Conservation (phyloP, 129 eudicot species). For the Lonicera japonica region DNA sequence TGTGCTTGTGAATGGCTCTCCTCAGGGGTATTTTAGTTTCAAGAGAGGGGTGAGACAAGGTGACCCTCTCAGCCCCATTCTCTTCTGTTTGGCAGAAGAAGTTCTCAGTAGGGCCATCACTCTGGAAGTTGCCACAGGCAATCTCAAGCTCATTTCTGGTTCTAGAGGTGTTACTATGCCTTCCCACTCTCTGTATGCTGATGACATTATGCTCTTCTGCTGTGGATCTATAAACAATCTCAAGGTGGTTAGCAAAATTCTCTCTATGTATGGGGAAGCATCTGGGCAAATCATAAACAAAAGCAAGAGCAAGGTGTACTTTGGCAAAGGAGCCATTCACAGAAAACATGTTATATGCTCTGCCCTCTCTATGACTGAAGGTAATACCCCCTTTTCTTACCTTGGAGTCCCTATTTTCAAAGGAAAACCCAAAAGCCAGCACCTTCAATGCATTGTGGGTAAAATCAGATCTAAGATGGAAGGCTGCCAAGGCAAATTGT, state of each 20-base stretch:
- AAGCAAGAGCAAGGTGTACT: too few species aligned
- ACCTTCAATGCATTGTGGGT: background rate
- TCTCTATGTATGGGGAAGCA: background rate
- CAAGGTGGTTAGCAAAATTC: background rate
- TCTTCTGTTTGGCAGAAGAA: background rate
- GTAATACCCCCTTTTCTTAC: background rate
- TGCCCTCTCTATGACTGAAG: background rate
- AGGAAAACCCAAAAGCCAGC: background rate
- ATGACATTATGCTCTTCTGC: background rate
- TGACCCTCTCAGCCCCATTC: background rate
- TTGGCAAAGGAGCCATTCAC: background rate
- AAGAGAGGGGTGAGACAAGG: background rate
- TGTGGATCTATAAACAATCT: background rate
- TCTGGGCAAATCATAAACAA: background rate
- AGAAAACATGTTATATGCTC: background rate
- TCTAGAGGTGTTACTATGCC: background rate
- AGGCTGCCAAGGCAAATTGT: background rate
- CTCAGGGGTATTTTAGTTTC: background rate
- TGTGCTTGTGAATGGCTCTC: background rate
- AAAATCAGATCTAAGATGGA: background rate
- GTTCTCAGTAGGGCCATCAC: background rate
- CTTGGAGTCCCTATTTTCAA: background rate
- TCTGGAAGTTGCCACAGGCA: background rate
- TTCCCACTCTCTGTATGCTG: background rate
- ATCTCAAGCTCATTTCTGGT: background rate